phyloP scores from a whole-genome alignment of 2,329 filamentous ascomycete genomes.

The Fusarium staphyleae region DNA sequence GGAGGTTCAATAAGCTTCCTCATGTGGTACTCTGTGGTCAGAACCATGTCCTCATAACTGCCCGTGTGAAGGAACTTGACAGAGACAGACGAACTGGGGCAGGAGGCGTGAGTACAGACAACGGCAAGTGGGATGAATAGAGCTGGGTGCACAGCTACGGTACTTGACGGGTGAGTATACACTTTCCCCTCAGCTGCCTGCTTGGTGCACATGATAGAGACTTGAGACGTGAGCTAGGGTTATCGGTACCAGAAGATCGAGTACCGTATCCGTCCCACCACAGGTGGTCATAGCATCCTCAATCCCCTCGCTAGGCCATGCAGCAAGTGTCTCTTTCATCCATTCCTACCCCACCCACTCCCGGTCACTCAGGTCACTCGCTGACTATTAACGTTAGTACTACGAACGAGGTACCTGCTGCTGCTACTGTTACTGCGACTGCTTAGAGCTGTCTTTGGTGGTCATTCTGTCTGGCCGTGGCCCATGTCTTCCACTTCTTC shows the following conservation, averaged over 20 bases:
- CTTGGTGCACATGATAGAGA: not conserved
- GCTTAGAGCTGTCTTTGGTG: not conserved
- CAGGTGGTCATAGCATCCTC: constrained; percentile 24
- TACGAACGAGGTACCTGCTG: not conserved
- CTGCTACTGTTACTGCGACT: constrained; percentile 19
- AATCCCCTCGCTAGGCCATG: constrained; percentile 13
- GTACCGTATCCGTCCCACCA: not conserved
- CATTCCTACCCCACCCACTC: constrained; percentile 17
- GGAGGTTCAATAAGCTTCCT: not conserved
- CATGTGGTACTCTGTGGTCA: not conserved
- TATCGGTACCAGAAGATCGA: constrained; percentile 3
- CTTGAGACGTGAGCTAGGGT: not conserved
- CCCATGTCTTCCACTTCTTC: constrained; percentile 29
- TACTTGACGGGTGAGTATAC: constrained; percentile 13
- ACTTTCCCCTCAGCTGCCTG: constrained; percentile 6
- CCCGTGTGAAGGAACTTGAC: not conserved
- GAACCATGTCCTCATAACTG: not conserved
- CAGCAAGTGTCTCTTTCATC: constrained; percentile 19
- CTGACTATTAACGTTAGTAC: no score
- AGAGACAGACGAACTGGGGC: constrained; percentile 15
- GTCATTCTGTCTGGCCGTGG: constrained; percentile 23
- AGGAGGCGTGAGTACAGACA: constrained; percentile 20
- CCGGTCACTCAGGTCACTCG: no score
- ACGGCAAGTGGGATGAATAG: constrained; percentile 26
- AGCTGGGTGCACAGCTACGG: constrained; percentile 7